Evolutionary conservation across 1,284 basidiomycete genomes (phyloP).

Genomic region (Boletus subluridellus): DNA sequence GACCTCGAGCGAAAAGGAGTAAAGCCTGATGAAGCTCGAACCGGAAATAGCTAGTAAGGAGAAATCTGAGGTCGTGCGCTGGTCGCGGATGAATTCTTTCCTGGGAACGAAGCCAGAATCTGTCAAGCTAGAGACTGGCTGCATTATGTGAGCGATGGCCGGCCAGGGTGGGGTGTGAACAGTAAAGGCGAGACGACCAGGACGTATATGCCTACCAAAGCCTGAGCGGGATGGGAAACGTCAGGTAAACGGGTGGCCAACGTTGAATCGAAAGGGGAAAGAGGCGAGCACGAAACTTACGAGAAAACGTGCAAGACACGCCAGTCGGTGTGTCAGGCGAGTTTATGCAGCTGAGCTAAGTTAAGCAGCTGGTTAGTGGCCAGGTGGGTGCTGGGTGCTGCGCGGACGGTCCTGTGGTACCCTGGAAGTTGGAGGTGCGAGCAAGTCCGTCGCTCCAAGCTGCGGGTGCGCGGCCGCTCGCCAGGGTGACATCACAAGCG

Average conservation of each 20-base stretch:
- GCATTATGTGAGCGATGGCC: constrained; percentile 29
- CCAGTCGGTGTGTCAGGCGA: constrained; percentile 18
- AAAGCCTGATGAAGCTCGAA: constrained; percentile 60
- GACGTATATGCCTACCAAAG: constrained; percentile 28
- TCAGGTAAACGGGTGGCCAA: constrained; percentile 40
- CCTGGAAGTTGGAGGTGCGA: background rate
- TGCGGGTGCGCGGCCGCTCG: constrained; percentile 8
- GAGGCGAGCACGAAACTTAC: constrained; percentile 26
- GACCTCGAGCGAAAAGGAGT: constrained; percentile 58
- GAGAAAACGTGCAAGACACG: constrained; percentile 37
- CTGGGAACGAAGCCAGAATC: constrained; percentile 56
- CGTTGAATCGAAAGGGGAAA: constrained; percentile 30
- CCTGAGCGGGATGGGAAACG: constrained; percentile 36
- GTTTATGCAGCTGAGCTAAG: constrained; percentile 6
- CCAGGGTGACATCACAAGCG: constrained; percentile 31
- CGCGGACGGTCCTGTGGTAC: constrained; percentile 8
- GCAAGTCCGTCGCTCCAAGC: constrained; percentile 7
- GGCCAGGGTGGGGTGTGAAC: constrained; percentile 28
- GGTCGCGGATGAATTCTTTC: constrained; percentile 65
- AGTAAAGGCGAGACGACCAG: constrained; percentile 20
- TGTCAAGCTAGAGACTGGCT: constrained; percentile 31
- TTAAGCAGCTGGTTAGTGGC: constrained; percentile 11
- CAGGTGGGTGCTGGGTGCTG: constrained; percentile 16
- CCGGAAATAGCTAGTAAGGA: constrained; percentile 64
- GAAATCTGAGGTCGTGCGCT: constrained; percentile 55